phyloP scores from a whole-genome alignment of 2,329 filamentous ascomycete species.

The Tolypocladium ophioglossoides region DNA sequence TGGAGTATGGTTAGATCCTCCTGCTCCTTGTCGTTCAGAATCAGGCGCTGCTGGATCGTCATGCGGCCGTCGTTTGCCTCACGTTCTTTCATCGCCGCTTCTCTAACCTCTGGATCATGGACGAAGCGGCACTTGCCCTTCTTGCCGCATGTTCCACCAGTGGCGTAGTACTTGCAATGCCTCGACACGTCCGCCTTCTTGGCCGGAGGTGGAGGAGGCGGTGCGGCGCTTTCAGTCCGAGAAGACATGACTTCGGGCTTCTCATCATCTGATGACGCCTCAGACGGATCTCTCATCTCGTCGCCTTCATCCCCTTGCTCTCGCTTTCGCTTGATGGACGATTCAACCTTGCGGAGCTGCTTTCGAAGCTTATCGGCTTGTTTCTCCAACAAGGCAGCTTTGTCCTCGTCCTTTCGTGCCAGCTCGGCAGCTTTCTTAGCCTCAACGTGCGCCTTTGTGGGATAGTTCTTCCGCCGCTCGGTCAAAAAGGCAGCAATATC shows the following conservation, averaged over 20 bases:
- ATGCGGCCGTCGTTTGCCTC: constrained; percentile 55
- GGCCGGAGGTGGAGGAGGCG: constrained; percentile 31
- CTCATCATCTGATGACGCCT: constrained; percentile 45
- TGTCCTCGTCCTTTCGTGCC: constrained; percentile 41
- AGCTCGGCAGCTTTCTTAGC: constrained; percentile 46
- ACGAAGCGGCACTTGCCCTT: constrained; percentile 68
- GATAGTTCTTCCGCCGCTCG: constrained; percentile 70
- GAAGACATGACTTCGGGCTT: constrained; percentile 48
- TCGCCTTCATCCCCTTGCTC: constrained; percentile 58
- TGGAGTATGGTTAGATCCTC: constrained; percentile 56
- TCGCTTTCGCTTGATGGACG: constrained; percentile 57
- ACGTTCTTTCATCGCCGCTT: constrained; percentile 52
- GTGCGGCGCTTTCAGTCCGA: constrained; percentile 23
- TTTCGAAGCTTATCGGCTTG: constrained; percentile 52
- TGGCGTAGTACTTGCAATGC: constrained; percentile 63
- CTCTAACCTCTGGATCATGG: constrained; percentile 52
- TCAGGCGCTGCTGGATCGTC: constrained; percentile 54
- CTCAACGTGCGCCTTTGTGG: constrained; percentile 61
- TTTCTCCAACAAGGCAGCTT: constrained; percentile 49
- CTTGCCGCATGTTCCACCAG: constrained; percentile 58
- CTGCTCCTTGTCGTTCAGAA: constrained; percentile 58
- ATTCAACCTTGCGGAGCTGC: constrained; percentile 61
- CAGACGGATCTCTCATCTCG: constrained; percentile 47
- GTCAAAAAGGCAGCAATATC: constrained; percentile 74
- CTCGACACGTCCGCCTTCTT: constrained; percentile 51